phyloP scores from a whole-genome alignment of 1,139 yeast species.

The Eremothecium coryli region DNA sequence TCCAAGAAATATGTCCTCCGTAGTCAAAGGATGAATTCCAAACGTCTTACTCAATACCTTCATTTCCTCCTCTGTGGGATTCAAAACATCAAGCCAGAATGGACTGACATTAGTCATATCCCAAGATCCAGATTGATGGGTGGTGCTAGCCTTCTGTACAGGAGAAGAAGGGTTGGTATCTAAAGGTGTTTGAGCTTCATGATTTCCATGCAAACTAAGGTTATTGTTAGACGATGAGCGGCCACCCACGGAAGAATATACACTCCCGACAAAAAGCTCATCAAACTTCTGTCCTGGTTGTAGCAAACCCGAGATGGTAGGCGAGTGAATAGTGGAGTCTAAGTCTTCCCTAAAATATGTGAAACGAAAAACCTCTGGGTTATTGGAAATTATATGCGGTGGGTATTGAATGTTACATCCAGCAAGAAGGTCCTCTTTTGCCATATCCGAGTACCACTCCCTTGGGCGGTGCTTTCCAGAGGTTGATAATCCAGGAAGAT shows the following conservation, averaged over 20 bases:
- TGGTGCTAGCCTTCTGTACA: constrained; percentile 10
- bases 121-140: constrained; percentile 11
- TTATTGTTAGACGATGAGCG: neutral
- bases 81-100: constrained; percentile 85
- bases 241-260: constrained; percentile 22
- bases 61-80: constrained; percentile 89
- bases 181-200: constrained; percentile 8
- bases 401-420: constrained; percentile 32
- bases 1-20: constrained; percentile 78
- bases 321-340: constrained; percentile 81
- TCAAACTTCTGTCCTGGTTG: constrained; percentile 45
- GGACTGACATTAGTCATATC: constrained; percentile 39
- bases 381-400: constrained; percentile 35
- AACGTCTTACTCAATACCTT: constrained; percentile 40
- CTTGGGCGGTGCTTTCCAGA: neutral
- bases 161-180: constrained; percentile 14
- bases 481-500: constrained; percentile 9
- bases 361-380: constrained; percentile 53
- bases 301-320: constrained; percentile 74
- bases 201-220: constrained; percentile 1
- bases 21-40: constrained; percentile 77
- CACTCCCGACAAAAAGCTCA: constrained; percentile 39
- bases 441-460: neutral
- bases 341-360: constrained; percentile 89
- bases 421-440: constrained; percentile 22